Percentiles rank a stretch among this genome's conserved stretches.
Evolutionary conservation across 1,284 basidiomycete species (phyloP).

Genomic region (Porogramme epimiltina): DNA sequence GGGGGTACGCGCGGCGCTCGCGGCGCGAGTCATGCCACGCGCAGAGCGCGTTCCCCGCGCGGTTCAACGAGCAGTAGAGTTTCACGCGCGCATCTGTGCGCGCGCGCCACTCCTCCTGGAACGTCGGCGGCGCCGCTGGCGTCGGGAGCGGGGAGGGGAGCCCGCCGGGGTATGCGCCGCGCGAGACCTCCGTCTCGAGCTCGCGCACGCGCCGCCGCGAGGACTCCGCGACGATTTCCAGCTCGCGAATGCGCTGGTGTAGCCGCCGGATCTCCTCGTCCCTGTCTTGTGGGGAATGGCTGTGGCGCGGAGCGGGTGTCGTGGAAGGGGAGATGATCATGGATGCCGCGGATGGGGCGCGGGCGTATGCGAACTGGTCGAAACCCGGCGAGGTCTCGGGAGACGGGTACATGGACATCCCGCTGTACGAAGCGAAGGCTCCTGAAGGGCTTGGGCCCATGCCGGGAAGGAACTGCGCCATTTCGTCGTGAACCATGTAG

Average conservation of each 20-base stretch:
- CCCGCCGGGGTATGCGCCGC: slow-evolving; percentile 28
- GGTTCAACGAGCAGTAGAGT: slow-evolving; percentile 77
- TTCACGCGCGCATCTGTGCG: slow-evolving; percentile 71
- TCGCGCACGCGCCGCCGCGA: slow-evolving; percentile 46
- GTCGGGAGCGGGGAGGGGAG: slow-evolving; percentile 40
- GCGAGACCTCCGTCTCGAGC: slow-evolving; percentile 46
- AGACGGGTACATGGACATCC: slow-evolving; percentile 23
- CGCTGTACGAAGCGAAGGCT: slow-evolving; percentile 25
- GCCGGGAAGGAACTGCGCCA: slow-evolving; percentile 17
- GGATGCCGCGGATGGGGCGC: slow-evolving; percentile 13
- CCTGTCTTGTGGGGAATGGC: slow-evolving; percentile 22
- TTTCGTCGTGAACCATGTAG: slow-evolving; percentile 17
- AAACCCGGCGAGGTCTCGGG: slow-evolving; percentile 26
- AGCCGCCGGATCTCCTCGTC: slow-evolving; percentile 44
- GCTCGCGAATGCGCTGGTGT: slow-evolving; percentile 44
- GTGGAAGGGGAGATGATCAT: slow-evolving; percentile 27
- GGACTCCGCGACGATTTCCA: slow-evolving; percentile 48
- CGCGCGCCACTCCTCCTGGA: slow-evolving; percentile 63
- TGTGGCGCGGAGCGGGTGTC: slow-evolving; percentile 25
- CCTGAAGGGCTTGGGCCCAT: slow-evolving; percentile 23
- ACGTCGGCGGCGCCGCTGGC: slow-evolving; percentile 46
- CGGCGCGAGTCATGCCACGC: slow-evolving; percentile 86
- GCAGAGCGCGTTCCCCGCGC: slow-evolving; percentile 82
- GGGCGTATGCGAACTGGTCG: slow-evolving; percentile 28
- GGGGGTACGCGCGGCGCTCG: slow-evolving; percentile 73